phyloP scores from a whole-genome alignment of 164 flowering plant species.

The Magnolia sinica region DNA sequence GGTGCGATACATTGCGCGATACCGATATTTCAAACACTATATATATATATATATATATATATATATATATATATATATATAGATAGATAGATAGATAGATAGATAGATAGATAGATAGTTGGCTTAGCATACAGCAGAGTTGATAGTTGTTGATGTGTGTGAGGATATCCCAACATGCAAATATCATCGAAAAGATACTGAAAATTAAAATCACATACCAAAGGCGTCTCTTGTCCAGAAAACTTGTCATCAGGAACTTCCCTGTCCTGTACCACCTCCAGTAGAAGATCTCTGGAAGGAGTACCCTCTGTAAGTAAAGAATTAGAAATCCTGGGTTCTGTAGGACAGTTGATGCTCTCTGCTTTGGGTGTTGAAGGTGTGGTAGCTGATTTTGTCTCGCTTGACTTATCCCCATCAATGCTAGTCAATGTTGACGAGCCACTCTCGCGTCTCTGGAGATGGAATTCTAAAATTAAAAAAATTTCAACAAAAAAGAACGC shows the following conservation, averaged over 20 bases:
- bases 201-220: constrained; percentile 45
- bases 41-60: too few relatives aligned
- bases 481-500: not conserved
- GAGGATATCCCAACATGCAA: too few relatives aligned
- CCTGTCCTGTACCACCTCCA: constrained; percentile 47
- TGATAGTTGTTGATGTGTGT: too few relatives aligned
- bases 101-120: too few relatives aligned
- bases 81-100: too few relatives aligned
- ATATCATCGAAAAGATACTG: not conserved
- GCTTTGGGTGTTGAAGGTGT: constrained; percentile 92
- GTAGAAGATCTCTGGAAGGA: constrained; percentile 49
- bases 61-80: too few relatives aligned
- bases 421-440: constrained; percentile 46
- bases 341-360: constrained; percentile 49
- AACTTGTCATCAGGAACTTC: constrained; percentile 50
- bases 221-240: constrained; percentile 57
- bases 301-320: constrained; percentile 55
- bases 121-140: too few relatives aligned
- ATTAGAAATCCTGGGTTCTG: constrained; percentile 62
- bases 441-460: constrained; percentile 80
- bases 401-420: constrained; percentile 73
- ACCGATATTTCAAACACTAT: too few relatives aligned
- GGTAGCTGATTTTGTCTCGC: constrained; percentile 73
- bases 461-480: not conserved
- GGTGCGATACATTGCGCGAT: too few relatives aligned